Evolutionary conservation across 2,329 filamentous ascomycete genomes (phyloP), one percentile per base, ranked within the genome.

Genomic region (Apiospora sp.): DNA sequence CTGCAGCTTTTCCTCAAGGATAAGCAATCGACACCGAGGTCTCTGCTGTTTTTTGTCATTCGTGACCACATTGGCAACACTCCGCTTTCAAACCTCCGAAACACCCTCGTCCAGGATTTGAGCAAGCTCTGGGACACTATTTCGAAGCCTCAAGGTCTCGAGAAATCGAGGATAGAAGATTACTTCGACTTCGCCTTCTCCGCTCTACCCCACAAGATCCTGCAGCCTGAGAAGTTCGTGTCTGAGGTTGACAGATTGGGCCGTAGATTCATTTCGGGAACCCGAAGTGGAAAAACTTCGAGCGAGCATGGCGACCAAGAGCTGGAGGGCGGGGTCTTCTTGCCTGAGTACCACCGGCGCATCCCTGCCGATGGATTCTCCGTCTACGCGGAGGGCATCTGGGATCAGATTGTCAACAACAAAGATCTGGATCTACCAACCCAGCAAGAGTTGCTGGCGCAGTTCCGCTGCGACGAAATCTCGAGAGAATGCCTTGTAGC

Each of bases 181-280:
- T 99, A 98, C 85, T 99, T 99, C 79, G 96, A 99, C 84, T 98
- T 99, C 83, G 95, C 95, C 71, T 99, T 99, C 80, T 94, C 95
- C 68, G 95, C 96, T 0, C 88, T 99, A 30, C 96, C 96, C 4
- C 96, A 99, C 87, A 99, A 99, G 86, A 95, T 98, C 74, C 89
- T 98, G 71, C 96, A 98, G 80, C 95, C 94, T 4, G 95, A 98
- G 34, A 94, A 95, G 82, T 99, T 99, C 79, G 87, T 92, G 49
- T 85, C 89, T 49, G 95, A 97, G 80, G 93, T 97, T 19, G 89
- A 91, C 76, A 93, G 92, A 78, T 88, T 99, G 48, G 93, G 94
- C 61, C 89, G 89, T 64, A 89, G 96, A 68, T 99, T 99, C 83
- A 89, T 92, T 54, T 89, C 95, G 75, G 96, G 95, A 6, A 94